These are phyloP conservation scores for Auricularia heimuer DNA, from an alignment of 768 basidiomycete species.

Conservation along the genomic window DNA sequence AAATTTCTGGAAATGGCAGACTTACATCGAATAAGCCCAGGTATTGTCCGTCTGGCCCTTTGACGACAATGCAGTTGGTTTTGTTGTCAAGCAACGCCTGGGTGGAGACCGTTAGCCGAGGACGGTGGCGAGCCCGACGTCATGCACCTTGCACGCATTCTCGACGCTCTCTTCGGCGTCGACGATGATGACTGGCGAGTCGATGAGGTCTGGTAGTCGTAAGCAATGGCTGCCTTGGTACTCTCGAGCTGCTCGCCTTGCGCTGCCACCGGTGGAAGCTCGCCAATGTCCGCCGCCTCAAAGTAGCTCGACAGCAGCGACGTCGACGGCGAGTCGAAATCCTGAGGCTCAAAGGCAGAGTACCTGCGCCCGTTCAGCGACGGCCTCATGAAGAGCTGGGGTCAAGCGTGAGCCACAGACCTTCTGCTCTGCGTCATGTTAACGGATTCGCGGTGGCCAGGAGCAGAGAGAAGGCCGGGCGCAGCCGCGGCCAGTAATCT, in stretches of 20 bases:
- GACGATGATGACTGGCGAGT: background rate
- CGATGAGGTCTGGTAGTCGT: background rate
- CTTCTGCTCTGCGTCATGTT: background rate
- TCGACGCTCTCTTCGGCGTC: slow-evolving; percentile 1
- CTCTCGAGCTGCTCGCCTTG: background rate
- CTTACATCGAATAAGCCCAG: slow-evolving; percentile 71
- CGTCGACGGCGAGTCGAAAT: background rate
- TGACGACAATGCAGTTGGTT: slow-evolving; percentile 57
- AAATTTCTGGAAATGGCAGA: background rate
- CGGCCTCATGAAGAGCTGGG: background rate
- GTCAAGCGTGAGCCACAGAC: background rate
- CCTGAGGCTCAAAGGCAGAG: background rate
- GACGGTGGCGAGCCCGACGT: background rate
- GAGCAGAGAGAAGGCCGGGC: no score
- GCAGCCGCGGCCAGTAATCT: no score
- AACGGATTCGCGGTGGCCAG: no score
- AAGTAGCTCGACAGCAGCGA: background rate
- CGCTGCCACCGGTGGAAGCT: background rate
- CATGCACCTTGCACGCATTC: background rate
- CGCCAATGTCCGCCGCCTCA: background rate
- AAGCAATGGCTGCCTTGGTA: background rate
- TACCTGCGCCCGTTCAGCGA: background rate
- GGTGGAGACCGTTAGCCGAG: background rate
- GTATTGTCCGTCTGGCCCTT: slow-evolving; percentile 23
- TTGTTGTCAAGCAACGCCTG: slow-evolving; percentile 56